These are phyloP conservation scores for Letharia columbiana DNA, from an alignment of 495 filamentous ascomycete genomes.

Conservation along the genomic window DNA sequence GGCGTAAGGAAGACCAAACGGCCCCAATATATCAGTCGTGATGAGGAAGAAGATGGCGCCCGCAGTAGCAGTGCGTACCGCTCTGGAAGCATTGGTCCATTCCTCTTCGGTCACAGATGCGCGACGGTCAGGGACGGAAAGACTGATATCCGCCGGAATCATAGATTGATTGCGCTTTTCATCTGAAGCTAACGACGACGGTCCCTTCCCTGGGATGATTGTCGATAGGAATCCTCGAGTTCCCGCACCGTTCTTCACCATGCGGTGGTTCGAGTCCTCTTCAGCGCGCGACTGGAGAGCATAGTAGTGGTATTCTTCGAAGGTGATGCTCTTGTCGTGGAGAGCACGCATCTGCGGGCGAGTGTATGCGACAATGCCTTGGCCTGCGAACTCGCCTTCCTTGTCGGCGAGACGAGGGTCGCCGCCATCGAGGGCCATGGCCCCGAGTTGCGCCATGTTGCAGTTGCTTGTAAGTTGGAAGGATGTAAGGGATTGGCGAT, in stretches of 20 bases:
- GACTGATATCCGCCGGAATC: neutral
- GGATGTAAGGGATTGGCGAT: neutral
- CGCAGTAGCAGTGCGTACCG: slow-evolving; percentile 37
- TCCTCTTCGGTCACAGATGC: slow-evolving; percentile 34
- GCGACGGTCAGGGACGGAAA: slow-evolving; percentile 8
- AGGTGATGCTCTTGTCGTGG: slow-evolving; percentile 31
- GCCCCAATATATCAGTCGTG: slow-evolving; percentile 55
- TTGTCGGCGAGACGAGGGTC: slow-evolving; percentile 15
- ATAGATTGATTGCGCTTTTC: slow-evolving; percentile 1
- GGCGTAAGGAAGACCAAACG: slow-evolving; percentile 39
- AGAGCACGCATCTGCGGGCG: slow-evolving; percentile 18
- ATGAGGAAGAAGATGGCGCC: slow-evolving; percentile 48
- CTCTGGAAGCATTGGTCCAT: slow-evolving; percentile 40
- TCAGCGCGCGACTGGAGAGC: slow-evolving; percentile 23
- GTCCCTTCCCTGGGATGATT: slow-evolving; percentile 13
- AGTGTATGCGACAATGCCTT: slow-evolving; percentile 16
- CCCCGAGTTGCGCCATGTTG: slow-evolving; percentile 13
- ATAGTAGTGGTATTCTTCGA: slow-evolving; percentile 37
- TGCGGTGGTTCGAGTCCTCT: slow-evolving; percentile 3
- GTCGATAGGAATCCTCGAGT: slow-evolving; percentile 14
- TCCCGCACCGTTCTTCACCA: neutral
- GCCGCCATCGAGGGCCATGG: slow-evolving; percentile 19
- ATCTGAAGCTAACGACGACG: neutral
- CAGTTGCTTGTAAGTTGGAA: neutral
- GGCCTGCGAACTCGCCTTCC: slow-evolving; percentile 11